Conservation (phyloP, 768 basidiomycete species). For the Pisolithus marmoratus region DNA sequence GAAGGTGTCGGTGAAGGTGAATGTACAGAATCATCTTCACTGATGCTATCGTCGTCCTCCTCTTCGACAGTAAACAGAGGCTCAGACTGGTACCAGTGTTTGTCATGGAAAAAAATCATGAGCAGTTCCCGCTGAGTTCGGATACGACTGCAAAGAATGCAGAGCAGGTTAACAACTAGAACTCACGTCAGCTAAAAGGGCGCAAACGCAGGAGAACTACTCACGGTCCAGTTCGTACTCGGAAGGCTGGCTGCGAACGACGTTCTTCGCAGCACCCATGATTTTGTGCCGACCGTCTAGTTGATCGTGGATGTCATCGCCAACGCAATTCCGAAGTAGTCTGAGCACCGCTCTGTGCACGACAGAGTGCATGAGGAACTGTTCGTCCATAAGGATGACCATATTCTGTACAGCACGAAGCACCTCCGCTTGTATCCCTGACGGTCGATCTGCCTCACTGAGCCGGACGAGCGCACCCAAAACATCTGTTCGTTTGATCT, state of each 20-base stretch:
- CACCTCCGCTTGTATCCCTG: constrained; percentile 89
- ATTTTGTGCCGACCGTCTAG: constrained; percentile 68
- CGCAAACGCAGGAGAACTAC: constrained; percentile 23
- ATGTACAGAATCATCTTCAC: constrained; percentile 29
- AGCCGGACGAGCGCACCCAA: constrained; percentile 79
- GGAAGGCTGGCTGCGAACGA: constrained; percentile 64
- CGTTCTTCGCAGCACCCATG: constrained; percentile 81
- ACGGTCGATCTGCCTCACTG: constrained; percentile 78
- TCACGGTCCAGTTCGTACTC: constrained; percentile 85
- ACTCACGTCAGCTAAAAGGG: constrained; percentile 6
- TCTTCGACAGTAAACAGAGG: constrained; percentile 73
- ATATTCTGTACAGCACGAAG: constrained; percentile 84
- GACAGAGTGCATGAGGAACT: constrained; percentile 87
- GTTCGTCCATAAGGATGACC: constrained; percentile 87
- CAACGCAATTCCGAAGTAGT: constrained; percentile 80
- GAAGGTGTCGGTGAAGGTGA: constrained; percentile 58
- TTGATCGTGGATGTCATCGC: constrained; percentile 88
- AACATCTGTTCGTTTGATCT: constrained; percentile 48
- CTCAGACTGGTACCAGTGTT: constrained; percentile 77
- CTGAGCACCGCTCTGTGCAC: constrained; percentile 86
- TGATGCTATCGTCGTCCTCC: constrained; percentile 53
- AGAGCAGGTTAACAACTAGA: constrained; percentile 85
- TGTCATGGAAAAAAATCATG: constrained; percentile 97
- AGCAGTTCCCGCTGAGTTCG: constrained; percentile 83
- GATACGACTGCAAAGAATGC: constrained; percentile 89